Evolutionary conservation across 73 alveolate genomes (phyloP).

Genomic region (Paramecium primaurelia): DNA sequence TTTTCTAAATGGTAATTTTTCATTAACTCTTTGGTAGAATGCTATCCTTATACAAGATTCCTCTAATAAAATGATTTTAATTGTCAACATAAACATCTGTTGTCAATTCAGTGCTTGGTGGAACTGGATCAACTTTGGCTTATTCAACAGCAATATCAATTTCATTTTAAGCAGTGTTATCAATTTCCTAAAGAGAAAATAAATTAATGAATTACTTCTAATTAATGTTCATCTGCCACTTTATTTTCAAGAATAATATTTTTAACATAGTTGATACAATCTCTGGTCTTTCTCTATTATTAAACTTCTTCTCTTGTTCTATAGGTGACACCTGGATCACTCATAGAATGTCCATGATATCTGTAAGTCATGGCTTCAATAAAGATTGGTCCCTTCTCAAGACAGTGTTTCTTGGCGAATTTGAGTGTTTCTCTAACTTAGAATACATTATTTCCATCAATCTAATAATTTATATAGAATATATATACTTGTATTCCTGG

Average conservation of each 20-base stretch:
- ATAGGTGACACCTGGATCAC: conserved; percentile 87
- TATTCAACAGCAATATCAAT: conserved; percentile 81
- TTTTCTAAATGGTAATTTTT: background rate
- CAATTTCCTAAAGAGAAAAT: conserved; percentile 50
- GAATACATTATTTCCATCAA: conserved; percentile 76
- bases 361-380: conserved; percentile 79
- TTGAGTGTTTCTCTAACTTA: conserved; percentile 80
- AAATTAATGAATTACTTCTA: conserved; percentile 47
- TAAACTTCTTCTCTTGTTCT: conserved; percentile 83
- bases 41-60: conserved; percentile 44
- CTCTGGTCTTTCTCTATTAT: conserved; percentile 75
- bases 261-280: conserved; percentile 75
- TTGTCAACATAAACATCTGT: conserved; percentile 68
- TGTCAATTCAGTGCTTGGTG: conserved; percentile 70
- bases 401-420: conserved; percentile 73
- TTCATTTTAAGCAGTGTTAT: conserved; percentile 66
- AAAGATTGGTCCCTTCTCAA: conserved; percentile 83
- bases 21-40: conserved; percentile 2
- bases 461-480: background rate
- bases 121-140: conserved; percentile 75
- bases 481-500: conserved; percentile 77
- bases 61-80: conserved; percentile 48
- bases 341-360: conserved; percentile 90
- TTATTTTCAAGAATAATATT: conserved; percentile 66
- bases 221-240: conserved; percentile 69